phyloP scores from a whole-genome alignment of 108 stramenopile species.

The Discostella pseudostelligera region DNA sequence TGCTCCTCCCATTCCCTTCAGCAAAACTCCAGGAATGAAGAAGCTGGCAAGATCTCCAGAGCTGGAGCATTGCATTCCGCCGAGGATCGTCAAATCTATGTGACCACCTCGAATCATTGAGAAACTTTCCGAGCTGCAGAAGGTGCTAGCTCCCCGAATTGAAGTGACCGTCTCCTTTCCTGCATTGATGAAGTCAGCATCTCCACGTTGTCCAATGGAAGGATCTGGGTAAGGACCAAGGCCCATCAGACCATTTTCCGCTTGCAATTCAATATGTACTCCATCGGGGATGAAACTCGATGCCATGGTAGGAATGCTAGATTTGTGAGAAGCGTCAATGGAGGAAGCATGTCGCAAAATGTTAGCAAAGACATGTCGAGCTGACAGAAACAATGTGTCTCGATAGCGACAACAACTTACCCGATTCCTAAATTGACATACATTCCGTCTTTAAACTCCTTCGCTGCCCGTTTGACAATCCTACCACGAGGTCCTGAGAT shows the following conservation, averaged over 20 bases:
- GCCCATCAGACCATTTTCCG: slow-evolving; percentile 92
- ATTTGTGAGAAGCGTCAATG: no score
- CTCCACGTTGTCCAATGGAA: slow-evolving; percentile 55
- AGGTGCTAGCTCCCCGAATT: slow-evolving; percentile 71
- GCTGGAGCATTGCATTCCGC: slow-evolving; percentile 85
- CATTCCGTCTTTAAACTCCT: slow-evolving; percentile 91
- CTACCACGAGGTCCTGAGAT: slow-evolving; percentile 67
- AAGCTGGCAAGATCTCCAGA: slow-evolving; percentile 91
- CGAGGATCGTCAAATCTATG: slow-evolving; percentile 91
- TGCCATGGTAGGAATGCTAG: slow-evolving; percentile 79
- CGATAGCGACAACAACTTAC: no score
- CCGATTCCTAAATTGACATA: slow-evolving; percentile 93
- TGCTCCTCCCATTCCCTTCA: slow-evolving; percentile 94
- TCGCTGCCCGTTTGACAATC: slow-evolving; percentile 86
- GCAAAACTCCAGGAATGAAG: slow-evolving; percentile 93
- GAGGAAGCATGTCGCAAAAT: no score
- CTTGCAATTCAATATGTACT: slow-evolving; percentile 88
- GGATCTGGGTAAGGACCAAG: slow-evolving; percentile 87
- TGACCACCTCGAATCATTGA: slow-evolving; percentile 93
- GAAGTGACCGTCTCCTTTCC: slow-evolving; percentile 92
- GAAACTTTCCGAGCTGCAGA: slow-evolving; percentile 81
- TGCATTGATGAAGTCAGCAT: slow-evolving; percentile 91
- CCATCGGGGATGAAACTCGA: slow-evolving; percentile 84
- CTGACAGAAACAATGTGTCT: no score
- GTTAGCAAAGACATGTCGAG: no score